Base-by-base conservation (phyloP, 441 rosid species). In the Melastoma candidum region DNA sequence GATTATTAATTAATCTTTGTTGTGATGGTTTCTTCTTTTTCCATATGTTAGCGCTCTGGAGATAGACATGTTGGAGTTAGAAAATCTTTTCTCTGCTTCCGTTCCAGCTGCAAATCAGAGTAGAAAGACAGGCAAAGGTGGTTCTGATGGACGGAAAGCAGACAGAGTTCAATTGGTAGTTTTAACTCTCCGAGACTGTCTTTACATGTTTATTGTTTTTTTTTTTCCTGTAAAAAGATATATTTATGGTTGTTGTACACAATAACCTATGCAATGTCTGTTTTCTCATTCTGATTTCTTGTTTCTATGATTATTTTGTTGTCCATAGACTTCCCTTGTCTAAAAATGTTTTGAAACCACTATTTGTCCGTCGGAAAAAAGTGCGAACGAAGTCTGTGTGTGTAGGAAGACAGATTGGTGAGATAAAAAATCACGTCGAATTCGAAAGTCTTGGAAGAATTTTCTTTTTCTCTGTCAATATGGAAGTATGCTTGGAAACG, bases 81-180 rank as follows among this genome's bases (percentile, higher is more conserved):
- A 92, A 71, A 82, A 29, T 79, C 94, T 92, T 55, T 92, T 92
- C 76, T 77, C 95, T 44, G 89, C 87, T 29, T 67, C 92, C 26
- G 75, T 69, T 63, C 83, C 92, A 47, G 74, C 63, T 65, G 46
- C 77, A 65, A 88, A 80, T 52, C 66, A 54, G 13, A 71, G 73
- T 32, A 71, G 68, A 47, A 87, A 81, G 61, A 57, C 78, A 27
- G 64, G 70, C 53, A 53, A 22, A 3, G 74, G 49, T 48, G 57
- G 77, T 51, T 63, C 78, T 57, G 75, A 65, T 59, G 87, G 71
- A 41, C 80, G 78, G 49, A 87, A 92, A 77, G 54, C 77, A 46
- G 95, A 92, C n/a, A 92, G 70, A 85, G 94, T 92, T 67, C 94
- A 88, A 76, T 69, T 92, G 97, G 98, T 92, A 85, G 64, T 70